Percentiles rank a stretch among this genome's conserved stretches.
phyloP scores from a whole-genome alignment of 805 yeast species.

The Candida cerambycidarum region DNA sequence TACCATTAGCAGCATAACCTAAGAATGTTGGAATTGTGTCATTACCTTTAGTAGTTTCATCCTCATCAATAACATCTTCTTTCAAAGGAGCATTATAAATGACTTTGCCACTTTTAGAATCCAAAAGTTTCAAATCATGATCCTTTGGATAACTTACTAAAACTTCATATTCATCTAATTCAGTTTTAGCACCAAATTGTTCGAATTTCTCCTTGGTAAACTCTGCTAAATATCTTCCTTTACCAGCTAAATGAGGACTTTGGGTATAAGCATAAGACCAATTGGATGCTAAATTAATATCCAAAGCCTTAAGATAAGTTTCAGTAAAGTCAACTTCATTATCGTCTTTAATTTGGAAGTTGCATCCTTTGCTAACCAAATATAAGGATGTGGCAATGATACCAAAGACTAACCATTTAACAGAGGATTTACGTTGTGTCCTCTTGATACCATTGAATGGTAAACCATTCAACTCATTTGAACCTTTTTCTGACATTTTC shows the following conservation, averaged over 20 bases:
- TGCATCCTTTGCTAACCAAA: background rate
- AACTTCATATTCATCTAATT: constrained; percentile 55
- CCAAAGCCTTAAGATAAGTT: constrained; percentile 26
- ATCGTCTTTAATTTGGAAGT: background rate
- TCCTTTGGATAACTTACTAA: constrained; percentile 54
- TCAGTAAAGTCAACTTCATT: constrained; percentile 10
- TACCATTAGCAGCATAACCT: constrained; percentile 66
- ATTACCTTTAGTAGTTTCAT: constrained; percentile 37
- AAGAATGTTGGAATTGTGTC: constrained; percentile 52
- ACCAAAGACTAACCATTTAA: background rate
- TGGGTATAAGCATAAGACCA: constrained; percentile 43
- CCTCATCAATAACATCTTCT: constrained; percentile 48
- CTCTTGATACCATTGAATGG: constrained; percentile 2
- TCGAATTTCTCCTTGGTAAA: constrained; percentile 52
- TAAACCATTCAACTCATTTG: background rate
- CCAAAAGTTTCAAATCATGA: constrained; percentile 38
- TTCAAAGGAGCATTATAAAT: constrained; percentile 49
- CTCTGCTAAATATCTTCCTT: constrained; percentile 42
- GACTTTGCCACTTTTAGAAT: constrained; percentile 29
- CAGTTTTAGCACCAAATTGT: constrained; percentile 51
- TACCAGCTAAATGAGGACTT: constrained; percentile 49
- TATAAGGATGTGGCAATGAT: background rate
- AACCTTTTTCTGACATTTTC: background rate
- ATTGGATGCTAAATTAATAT: constrained; percentile 39
- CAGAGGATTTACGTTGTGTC: background rate